phyloP scores from a whole-genome alignment of 2,329 filamentous ascomycete genomes.

The Akanthomyces lecanii region DNA sequence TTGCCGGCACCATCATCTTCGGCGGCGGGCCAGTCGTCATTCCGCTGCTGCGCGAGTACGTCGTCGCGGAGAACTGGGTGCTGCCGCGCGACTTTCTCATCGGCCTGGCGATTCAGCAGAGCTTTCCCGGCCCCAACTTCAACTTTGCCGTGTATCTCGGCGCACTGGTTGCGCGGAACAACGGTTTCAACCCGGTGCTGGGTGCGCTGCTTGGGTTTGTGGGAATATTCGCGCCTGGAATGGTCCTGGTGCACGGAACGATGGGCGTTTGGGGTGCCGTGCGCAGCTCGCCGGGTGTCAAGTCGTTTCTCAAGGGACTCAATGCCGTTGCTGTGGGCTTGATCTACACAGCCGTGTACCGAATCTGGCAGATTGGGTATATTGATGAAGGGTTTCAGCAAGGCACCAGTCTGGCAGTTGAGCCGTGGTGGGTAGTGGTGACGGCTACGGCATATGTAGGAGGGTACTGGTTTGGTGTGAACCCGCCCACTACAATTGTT shows the following conservation, averaged over 20 bases:
- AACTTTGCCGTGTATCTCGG: slow-evolving; percentile 58
- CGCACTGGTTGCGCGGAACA: slow-evolving; percentile 41
- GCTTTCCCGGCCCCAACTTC: slow-evolving; percentile 52
- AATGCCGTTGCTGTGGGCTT: slow-evolving; percentile 59
- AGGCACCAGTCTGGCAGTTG: slow-evolving; percentile 51
- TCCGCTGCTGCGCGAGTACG: slow-evolving; percentile 55
- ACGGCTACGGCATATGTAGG: slow-evolving; percentile 40
- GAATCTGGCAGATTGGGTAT: slow-evolving; percentile 59
- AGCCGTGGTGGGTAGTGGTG: slow-evolving; percentile 62
- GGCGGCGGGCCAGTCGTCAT: slow-evolving; percentile 64
- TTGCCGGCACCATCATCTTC: slow-evolving; percentile 66
- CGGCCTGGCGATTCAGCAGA: slow-evolving; percentile 66
- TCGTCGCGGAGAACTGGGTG: slow-evolving; percentile 68
- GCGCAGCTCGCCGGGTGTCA: slow-evolving; percentile 42
- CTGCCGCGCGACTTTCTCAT: slow-evolving; percentile 66
- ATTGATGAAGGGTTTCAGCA: slow-evolving; percentile 44
- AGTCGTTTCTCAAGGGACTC: slow-evolving; percentile 48
- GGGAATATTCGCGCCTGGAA: slow-evolving; percentile 49
- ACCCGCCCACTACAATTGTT: slow-evolving; percentile 31
- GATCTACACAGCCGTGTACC: slow-evolving; percentile 61
- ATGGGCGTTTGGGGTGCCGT: slow-evolving; percentile 54
- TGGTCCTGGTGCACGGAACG: slow-evolving; percentile 45
- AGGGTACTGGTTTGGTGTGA: slow-evolving; percentile 29
- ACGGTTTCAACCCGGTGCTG: slow-evolving; percentile 32
- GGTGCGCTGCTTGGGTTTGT: slow-evolving; percentile 51